Conservation (phyloP, 495 filamentous ascomycete genomes). For the Annulohypoxylon moriforme region DNA sequence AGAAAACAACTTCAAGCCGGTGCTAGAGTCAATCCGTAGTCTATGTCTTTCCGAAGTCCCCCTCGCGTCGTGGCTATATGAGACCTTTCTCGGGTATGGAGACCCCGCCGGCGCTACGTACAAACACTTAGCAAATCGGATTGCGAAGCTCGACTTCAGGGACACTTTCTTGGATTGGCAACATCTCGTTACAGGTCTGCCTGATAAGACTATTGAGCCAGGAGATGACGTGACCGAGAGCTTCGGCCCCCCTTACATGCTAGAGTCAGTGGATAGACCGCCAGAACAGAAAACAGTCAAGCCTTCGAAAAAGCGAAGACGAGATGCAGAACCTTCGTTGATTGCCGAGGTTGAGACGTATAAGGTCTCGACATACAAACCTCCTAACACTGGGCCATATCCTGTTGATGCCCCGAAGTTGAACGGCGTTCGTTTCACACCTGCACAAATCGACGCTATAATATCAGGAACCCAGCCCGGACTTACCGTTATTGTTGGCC, state of each 20-base stretch:
- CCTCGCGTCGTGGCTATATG: conserved; percentile 91
- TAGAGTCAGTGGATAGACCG: conserved; percentile 69
- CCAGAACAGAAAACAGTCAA: conserved; percentile 58
- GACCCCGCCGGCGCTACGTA: conserved; percentile 90
- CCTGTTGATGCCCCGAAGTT: conserved; percentile 85
- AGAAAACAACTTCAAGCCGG: conserved; percentile 97
- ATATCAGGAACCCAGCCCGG: conserved; percentile 94
- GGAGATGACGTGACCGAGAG: conserved; percentile 74
- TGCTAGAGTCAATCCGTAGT: conserved; percentile 89
- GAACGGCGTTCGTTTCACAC: conserved; percentile 89
- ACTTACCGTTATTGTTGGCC: conserved; percentile 92
- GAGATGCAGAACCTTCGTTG: conserved; percentile 72
- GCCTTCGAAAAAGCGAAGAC: conserved; percentile 84
- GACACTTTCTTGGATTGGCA: conserved; percentile 97
- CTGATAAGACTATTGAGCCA: conserved; percentile 84
- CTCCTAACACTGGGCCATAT: conserved; percentile 91
- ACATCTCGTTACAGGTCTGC: conserved; percentile 88
- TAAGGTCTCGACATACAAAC: conserved; percentile 90
- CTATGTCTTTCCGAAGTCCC: conserved; percentile 87
- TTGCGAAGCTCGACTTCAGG: conserved; percentile 83
- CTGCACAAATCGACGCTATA: conserved; percentile 91
- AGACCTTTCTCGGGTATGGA: conserved; percentile 96
- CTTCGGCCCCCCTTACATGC: conserved; percentile 87
- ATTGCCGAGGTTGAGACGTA: conserved; percentile 70
- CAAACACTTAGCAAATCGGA: conserved; percentile 79